Base-by-base conservation (phyloP, 352 stramenopile genomes). In the Pythium chondricola region DNA sequence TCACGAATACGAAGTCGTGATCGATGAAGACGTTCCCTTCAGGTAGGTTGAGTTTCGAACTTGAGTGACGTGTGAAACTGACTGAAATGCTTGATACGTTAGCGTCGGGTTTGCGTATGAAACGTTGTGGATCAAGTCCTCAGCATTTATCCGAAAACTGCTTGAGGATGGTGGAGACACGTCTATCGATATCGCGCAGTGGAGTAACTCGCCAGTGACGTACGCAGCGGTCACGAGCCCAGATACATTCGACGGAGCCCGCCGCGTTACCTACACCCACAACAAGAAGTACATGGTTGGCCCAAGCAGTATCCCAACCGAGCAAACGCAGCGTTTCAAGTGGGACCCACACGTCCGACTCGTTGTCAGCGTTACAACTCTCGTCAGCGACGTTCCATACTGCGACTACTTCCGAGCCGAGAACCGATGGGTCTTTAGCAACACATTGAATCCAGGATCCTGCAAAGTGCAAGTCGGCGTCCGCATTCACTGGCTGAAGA, bases 201-300 rank as follows among this genome's bases (percentile, higher is more conserved):
- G 83, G 83, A 48, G 69, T 13, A 65, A 67, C 27, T 57, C 63
- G 18, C 36, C 63, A 3, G 31, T 68, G 16, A 62, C 55, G 10
- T 87, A 87, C 58, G 79, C 76, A 16, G 73, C 75, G 4, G 64
- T 88, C 2, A 53, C 38, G 8, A 84, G 65, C 7, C 43, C 70
- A 2, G 80, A 92, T 30, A 79, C 43, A 6, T 91, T 93, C 42
- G 60, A 88, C 42, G 74, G 58, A 17, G 68, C 65, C 42, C 70
- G 83, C 0, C 43, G 58, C 6, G 72, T 91, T 1, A 66, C 61
- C 4, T 90, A 83, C 48, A 79, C 58, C 1, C 80, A 90, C 70
- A 89, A 94, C 68, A 94, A 94, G 54, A 92, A 94, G 56, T 93
- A 93, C 52, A 88, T 94, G 59, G 75, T 94, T 16, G 83, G 83